phyloP scores from a whole-genome alignment of 106 monocot genomes.

The Dendrobium chrysotoxum region DNA sequence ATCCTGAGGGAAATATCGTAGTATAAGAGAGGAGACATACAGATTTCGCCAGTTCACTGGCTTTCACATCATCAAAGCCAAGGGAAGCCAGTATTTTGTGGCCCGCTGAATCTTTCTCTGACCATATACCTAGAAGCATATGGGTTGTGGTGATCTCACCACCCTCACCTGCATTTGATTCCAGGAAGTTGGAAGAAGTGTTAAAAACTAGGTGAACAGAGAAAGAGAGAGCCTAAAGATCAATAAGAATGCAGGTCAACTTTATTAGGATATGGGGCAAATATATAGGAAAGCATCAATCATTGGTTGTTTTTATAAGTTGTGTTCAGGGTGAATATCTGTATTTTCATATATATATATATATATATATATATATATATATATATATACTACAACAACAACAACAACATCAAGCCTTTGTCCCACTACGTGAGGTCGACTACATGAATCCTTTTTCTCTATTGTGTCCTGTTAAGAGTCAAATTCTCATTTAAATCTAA shows the following conservation, averaged over 20 bases:
- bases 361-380: background rate
- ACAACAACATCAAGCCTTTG: too few relatives aligned
- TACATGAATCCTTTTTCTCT: too few relatives aligned
- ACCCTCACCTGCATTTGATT: constrained; percentile 37
- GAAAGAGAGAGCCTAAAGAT: background rate
- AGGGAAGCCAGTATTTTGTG: constrained; percentile 76
- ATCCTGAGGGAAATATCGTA: background rate
- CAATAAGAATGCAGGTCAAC: background rate
- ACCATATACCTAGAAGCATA: constrained; percentile 92
- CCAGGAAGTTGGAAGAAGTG: background rate
- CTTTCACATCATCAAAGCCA: constrained; percentile 81
- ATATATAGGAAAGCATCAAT: background rate
- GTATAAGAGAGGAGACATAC: constrained; percentile 30
- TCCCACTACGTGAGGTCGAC: too few relatives aligned
- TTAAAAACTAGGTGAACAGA: background rate
- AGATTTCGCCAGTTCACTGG: constrained; percentile 54
- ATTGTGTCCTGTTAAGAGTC: too few relatives aligned
- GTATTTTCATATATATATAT: background rate
- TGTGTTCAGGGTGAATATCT: background rate
- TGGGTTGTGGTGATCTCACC: constrained; percentile 75
- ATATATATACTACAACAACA: too few relatives aligned
- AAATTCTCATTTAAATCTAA: too few relatives aligned
- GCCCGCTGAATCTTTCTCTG: constrained; percentile 76
- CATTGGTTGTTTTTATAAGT: background rate
- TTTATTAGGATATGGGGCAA: background rate